Evolutionary conservation across 208 protist genomes (phyloP), one percentile per base, ranked within the genome.

Genomic region (Zelonia costaricensis): DNA sequence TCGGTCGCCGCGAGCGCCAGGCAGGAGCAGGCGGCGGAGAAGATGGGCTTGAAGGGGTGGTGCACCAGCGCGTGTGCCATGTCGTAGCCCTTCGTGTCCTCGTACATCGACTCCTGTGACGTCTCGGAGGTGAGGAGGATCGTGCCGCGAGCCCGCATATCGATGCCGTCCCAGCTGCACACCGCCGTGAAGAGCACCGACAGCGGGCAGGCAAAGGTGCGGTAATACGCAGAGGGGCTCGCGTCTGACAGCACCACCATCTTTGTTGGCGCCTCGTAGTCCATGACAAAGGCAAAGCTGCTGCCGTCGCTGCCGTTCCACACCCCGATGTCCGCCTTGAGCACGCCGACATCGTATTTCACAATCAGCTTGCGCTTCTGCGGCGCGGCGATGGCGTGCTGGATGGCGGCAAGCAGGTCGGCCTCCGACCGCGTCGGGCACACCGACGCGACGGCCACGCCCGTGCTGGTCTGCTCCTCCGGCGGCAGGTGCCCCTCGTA

Each of bases 1-100:
- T 95, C 84, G 31, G 91, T 92, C 54, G 86, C 78, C 22, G 90
- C 86, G n/a, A 97, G 79, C 28, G 91, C 88, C 16, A 95, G 54
- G 71, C 85, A 92, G 23, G 77, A 69, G 71, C 79, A 89, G 22
- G 71, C 56, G 22, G 91, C 65, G 38, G 86, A 93, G 38, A 97
- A 84, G 48, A 84, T 92, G 31, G 82, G 88, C 65, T 86, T 91
- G 69, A 97, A 97, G 10, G 91, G 91, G 73, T 97, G 91, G 61
- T 93, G 80, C 47, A 95, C 84, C 3, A 91, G 67, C 15, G 84
- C 74, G 68, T 93, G 86, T 12, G 75, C 74, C 74, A 93, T 83
- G 65, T 94, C 88, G 73, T 90, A 93, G 18, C 84, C 86, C 52
- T 82, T 82, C 25, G 78, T 86, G 76, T 88, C 88, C 23, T 86